A percentile compares a stretch with the other conserved stretches of the same genome.
These are phyloP conservation scores for Stipa capillata DNA, from an alignment of 176 grass and related monocot genomes.

Conservation along the genomic window DNA sequence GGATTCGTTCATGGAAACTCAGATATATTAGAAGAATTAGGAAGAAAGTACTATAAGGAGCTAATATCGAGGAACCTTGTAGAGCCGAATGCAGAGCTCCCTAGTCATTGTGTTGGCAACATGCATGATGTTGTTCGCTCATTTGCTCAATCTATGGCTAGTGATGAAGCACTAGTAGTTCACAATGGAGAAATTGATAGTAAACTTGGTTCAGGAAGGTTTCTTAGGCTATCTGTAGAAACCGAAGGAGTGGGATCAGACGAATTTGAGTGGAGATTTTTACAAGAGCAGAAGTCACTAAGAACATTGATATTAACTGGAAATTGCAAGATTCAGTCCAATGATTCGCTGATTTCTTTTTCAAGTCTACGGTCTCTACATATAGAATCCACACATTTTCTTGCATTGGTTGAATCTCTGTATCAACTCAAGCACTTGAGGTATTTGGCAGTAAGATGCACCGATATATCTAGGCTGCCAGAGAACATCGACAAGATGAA, in stretches of 20 bases:
- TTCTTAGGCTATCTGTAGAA: background rate
- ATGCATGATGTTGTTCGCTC: background rate
- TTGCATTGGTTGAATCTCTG: background rate
- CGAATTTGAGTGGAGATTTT: background rate
- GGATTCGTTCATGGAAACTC: background rate
- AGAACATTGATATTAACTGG: background rate
- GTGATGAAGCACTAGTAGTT: background rate
- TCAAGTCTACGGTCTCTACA: background rate
- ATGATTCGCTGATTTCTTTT: background rate
- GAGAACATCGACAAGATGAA: background rate
- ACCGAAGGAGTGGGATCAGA: background rate
- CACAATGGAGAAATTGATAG: background rate
- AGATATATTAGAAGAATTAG: background rate
- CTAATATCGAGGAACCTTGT: background rate
- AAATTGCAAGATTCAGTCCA: background rate
- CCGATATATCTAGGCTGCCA: background rate
- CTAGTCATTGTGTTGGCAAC: background rate
- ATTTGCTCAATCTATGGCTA: conserved; percentile 5
- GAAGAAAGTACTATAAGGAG: background rate
- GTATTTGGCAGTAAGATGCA: background rate
- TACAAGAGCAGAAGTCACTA: background rate
- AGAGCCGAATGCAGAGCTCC: background rate
- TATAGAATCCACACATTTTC: background rate
- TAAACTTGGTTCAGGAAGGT: background rate
- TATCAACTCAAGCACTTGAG: background rate